Evolutionary conservation across 2,329 filamentous ascomycete genomes (phyloP).

Genomic region (Teratosphaeria nubilosa): DNA sequence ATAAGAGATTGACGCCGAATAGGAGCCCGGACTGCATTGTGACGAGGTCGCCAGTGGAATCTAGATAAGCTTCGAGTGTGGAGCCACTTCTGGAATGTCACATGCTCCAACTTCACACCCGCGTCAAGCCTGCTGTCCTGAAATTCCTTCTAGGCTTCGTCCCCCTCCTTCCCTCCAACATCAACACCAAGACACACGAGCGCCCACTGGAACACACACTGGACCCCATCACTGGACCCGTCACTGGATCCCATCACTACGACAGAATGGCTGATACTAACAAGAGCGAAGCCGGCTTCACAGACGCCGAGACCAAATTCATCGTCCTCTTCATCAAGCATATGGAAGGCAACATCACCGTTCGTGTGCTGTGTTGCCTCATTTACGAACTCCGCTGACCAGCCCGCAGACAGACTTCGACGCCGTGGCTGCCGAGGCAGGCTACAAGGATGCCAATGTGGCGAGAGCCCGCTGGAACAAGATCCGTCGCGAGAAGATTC

Average conservation of each 20-base stretch:
- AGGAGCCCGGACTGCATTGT: neutral
- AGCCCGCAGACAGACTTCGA: slow-evolving; percentile 14
- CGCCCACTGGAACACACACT: neutral
- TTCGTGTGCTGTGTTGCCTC: slow-evolving; percentile 2
- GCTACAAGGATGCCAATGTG: slow-evolving; percentile 17
- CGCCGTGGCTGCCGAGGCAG: slow-evolving; percentile 13
- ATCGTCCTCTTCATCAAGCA: slow-evolving; percentile 17
- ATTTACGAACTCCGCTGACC: neutral
- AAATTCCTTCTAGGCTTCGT: neutral
- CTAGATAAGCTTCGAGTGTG: neutral
- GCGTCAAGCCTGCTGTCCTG: neutral
- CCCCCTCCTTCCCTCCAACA: neutral
- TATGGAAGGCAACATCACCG: slow-evolving; percentile 15
- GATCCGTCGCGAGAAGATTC: slow-evolving; percentile 18
- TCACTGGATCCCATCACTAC: neutral
- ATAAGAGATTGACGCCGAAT: neutral
- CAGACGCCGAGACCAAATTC: slow-evolving; percentile 14
- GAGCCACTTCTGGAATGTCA: neutral
- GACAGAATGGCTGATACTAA: slow-evolving; percentile 3
- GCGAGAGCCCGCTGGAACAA: slow-evolving; percentile 16
- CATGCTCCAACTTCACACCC: neutral
- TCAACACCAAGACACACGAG: neutral
- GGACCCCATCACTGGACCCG: neutral
- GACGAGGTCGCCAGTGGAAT: neutral
- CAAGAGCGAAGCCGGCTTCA: slow-evolving; percentile 9